A percentile compares a stretch with the other conserved stretches of the same genome.
Conservation (phyloP, 768 basidiomycete species). For the Hericium erinaceus region DNA sequence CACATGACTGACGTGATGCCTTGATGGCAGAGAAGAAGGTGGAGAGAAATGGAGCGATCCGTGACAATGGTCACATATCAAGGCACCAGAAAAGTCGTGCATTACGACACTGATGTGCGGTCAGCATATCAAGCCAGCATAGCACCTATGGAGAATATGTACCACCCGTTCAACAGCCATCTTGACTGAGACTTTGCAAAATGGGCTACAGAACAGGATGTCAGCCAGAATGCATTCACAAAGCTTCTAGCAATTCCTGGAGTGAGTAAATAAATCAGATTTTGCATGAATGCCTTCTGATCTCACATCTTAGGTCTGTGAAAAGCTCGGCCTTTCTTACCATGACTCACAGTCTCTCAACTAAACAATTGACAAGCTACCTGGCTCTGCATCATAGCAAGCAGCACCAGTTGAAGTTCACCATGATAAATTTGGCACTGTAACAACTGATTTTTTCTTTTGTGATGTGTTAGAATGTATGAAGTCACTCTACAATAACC, state of each 20-base stretch:
- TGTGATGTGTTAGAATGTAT: constrained; percentile 6
- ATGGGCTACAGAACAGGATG: constrained; percentile 13
- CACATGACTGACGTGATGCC: no score
- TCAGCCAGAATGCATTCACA: background rate
- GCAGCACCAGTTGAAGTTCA: no score
- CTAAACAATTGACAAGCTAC: no score
- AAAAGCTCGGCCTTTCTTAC: no score
- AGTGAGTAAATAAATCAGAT: constrained; percentile 4
- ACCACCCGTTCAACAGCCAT: constrained; percentile 5
- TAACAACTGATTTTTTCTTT: background rate
- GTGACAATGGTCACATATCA: no score
- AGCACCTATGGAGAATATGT: background rate
- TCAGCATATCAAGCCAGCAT: background rate
- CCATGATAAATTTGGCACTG: no score
- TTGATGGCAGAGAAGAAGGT: no score
- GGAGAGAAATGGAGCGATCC: no score
- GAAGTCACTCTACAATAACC: constrained; percentile 3
- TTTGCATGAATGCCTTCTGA: background rate
- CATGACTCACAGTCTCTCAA: no score
- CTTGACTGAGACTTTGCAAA: constrained; percentile 13
- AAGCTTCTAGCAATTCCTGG: constrained; percentile 7
- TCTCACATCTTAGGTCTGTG: no score
- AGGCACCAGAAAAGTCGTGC: background rate
- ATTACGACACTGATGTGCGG: background rate
- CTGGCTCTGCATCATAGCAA: no score